Evolutionary conservation across 108 stramenopile genomes (phyloP).

Genomic region (Nannochloropsis salina): DNA sequence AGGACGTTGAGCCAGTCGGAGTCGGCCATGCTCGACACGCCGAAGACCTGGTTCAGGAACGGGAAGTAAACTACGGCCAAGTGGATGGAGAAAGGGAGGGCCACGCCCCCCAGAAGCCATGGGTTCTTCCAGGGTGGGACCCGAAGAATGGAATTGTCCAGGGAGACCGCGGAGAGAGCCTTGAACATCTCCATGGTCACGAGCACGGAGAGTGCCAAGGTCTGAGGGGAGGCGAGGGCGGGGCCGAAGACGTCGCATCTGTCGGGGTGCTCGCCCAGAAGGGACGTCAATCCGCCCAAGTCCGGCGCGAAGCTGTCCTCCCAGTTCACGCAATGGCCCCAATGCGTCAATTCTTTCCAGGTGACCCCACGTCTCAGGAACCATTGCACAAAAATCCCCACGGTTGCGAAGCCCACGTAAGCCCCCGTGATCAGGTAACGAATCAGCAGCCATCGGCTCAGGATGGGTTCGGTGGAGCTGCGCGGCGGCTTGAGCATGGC

Average conservation of each 20-base stretch:
- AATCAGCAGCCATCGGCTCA: constrained; percentile 88
- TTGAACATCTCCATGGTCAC: constrained; percentile 95
- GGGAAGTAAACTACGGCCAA: constrained; percentile 72
- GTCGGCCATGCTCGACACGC: neutral
- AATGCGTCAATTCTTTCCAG: constrained; percentile 54
- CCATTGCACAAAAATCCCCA: constrained; percentile 82
- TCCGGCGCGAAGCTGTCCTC: constrained; percentile 30
- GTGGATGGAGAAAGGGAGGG: constrained; percentile 78
- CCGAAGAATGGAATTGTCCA: constrained; percentile 70
- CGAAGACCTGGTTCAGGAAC: constrained; percentile 70
- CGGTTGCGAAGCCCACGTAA: constrained; percentile 91
- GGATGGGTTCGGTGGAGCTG: constrained; percentile 78
- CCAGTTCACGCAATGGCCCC: constrained; percentile 53
- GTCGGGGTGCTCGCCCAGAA: constrained; percentile 52
- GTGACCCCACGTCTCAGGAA: constrained; percentile 62
- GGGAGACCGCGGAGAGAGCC: constrained; percentile 55
- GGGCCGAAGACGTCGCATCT: constrained; percentile 68
- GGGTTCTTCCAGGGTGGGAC: constrained; percentile 80
- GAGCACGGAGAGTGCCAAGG: constrained; percentile 79
- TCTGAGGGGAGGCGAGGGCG: constrained; percentile 58
- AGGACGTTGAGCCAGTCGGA: constrained; percentile 74
- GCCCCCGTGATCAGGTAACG: constrained; percentile 85
- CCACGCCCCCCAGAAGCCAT: constrained; percentile 80
- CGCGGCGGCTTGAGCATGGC: constrained; percentile 81
- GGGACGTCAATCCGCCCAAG: constrained; percentile 35